Conservation (phyloP, 1,284 basidiomycete genomes). For the Ustilago esculenta region DNA sequence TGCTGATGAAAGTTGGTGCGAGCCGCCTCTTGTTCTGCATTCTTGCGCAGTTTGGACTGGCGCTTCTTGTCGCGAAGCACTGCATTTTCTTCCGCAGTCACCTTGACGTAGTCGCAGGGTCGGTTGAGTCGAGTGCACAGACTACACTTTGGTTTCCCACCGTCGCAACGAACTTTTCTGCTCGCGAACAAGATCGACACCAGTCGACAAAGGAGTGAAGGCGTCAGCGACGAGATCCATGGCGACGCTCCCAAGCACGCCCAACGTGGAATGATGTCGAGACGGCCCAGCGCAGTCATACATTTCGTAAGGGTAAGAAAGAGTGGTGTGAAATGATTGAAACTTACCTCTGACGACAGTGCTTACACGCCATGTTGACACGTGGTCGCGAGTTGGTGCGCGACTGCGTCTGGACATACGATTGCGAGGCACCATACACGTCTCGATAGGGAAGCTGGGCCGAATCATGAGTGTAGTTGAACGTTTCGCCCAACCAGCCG, state of each 20-base stretch:
- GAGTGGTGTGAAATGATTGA: too few species aligned
- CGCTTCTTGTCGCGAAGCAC: conserved; percentile 26
- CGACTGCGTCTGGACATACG: conserved; percentile 1
- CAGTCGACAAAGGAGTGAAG: too few species aligned
- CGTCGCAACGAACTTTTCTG: conserved; percentile 30
- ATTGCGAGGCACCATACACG: conserved; percentile 1
- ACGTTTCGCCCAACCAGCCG: conserved; percentile 2
- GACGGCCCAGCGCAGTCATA: too few species aligned
- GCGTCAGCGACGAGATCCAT: conserved; percentile 7
- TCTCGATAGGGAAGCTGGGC: background rate
- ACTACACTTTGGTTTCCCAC: conserved; percentile 16
- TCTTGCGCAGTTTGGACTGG: conserved; percentile 10
- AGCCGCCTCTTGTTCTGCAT: conserved; percentile 11
- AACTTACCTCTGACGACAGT: conserved; percentile 30
- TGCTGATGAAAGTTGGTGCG: conserved; percentile 15
- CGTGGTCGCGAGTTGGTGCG: conserved; percentile 15
- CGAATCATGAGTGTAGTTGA: conserved; percentile 11
- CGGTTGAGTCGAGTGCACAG: conserved; percentile 15
- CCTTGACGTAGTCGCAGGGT: conserved; percentile 22
- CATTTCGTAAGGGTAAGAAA: too few species aligned
- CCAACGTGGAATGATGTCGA: too few species aligned
- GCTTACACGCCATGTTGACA: conserved; percentile 29
- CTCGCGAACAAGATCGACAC: background rate
- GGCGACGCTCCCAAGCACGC: conserved; percentile 14
- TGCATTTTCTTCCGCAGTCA: conserved; percentile 23